Evolutionary conservation across 305 asterid genomes (phyloP), one percentile per base, ranked within the genome.

Genomic region (Fraxinus greggii): DNA sequence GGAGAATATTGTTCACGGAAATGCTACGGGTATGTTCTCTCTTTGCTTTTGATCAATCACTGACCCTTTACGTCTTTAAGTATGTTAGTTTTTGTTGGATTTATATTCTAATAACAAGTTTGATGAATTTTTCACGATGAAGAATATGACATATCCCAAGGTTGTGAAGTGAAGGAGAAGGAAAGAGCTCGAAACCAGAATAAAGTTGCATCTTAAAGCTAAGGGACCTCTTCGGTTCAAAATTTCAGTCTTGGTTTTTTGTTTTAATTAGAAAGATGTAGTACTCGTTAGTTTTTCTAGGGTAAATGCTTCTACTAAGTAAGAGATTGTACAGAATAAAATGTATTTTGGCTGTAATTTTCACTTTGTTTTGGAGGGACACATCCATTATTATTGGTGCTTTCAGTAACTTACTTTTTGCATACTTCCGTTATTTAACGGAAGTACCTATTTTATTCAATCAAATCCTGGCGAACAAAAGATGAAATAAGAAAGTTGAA

Each of bases 141-240:
- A 87, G 93, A 82, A 31, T 84, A 87, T 79, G 96, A 88, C 33
- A 21, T 84, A 8, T 83, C 75, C 36, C 94, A 92, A 86, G 94
- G 94, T n/a, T 80, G 90, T 78, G 88, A 88, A 80, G 92, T 89
- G 70, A 85, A 88, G 87, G 97, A 92, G 86, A 88, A 82, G 84
- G 93, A 90, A 79, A 78, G 42, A 75, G 86, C 90, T 35, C 87
- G 93, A 28, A 81, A 92, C 79, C 93, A 90, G 83, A 26, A 13
- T 67, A n/a, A 82, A 35, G 81, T 36, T 1, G 72, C 51, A 31
- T 17, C 82, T 4, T 72, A 36, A 48, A 72, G 73, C 19, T 0
- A 10, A 65, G 73, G 35, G 13, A 7, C 31, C 29, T 19, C 70
- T 21, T 61, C 12, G 24, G 26, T 59, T 19, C 19, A 5, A 54